Conservation (phyloP, 352 stramenopile species). For the Globisporangium takayamanum region DNA sequence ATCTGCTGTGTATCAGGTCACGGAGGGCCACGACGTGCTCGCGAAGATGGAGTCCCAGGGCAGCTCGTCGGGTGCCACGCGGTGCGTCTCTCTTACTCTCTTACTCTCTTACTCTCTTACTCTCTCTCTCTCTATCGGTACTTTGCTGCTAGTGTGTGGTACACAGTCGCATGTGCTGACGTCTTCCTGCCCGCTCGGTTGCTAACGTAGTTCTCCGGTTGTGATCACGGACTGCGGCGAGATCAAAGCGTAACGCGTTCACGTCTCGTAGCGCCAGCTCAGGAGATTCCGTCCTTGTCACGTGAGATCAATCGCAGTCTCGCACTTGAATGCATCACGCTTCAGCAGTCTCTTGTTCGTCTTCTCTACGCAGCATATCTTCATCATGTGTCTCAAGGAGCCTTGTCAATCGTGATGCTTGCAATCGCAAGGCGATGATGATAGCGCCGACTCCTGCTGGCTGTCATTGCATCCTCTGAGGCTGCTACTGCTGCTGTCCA, state of each 20-base stretch:
- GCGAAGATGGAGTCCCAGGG: constrained; percentile 94
- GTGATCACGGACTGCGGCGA: constrained; percentile 97
- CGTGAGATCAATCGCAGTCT: too few species aligned
- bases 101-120: constrained; percentile 3
- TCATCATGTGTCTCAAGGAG: background rate
- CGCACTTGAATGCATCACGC: background rate
- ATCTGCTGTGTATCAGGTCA: constrained; percentile 22
- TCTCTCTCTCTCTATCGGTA: background rate
- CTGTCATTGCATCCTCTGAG: background rate
- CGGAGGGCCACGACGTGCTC: constrained; percentile 95
- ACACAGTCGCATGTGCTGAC: constrained; percentile 14
- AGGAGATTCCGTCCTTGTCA: too few species aligned
- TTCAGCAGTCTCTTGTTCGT: background rate
- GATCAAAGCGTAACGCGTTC: constrained; percentile 30
- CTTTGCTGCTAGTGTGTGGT: background rate
- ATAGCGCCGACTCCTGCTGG: background rate
- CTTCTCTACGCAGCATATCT: background rate
- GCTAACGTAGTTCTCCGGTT: constrained; percentile 42
- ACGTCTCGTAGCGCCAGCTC: background rate
- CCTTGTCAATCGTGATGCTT: background rate
- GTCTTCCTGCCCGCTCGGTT: background rate
- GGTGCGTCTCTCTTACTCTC: constrained; percentile 33
- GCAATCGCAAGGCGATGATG: background rate
- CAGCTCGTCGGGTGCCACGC: constrained; percentile 85
- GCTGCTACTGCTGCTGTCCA: background rate